Evolutionary conservation across 148 eudicot species (phyloP).

Genomic region (Silene latifolia): DNA sequence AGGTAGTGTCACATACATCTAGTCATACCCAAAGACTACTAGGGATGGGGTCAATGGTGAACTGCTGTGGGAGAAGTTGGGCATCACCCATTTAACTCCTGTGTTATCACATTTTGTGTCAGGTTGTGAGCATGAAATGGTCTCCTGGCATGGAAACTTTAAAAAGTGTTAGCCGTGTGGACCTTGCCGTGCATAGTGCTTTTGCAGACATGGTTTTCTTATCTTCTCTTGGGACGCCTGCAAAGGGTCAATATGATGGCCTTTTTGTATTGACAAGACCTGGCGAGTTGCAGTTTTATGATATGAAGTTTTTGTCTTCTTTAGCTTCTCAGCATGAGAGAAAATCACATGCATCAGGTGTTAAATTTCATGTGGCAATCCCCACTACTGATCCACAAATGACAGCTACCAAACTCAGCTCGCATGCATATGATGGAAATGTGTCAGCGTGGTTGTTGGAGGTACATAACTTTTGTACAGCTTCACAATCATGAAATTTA

Average conservation of each 20-base stretch:
- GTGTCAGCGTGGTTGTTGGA: slow-evolving; percentile 28
- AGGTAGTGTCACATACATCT: background rate
- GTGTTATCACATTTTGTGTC: slow-evolving; percentile 18
- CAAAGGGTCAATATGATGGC: slow-evolving; percentile 41
- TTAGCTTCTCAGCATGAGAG: slow-evolving; percentile 41
- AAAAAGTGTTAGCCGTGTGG: slow-evolving; percentile 56
- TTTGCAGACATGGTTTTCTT: slow-evolving; percentile 67
- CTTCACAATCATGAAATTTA: background rate
- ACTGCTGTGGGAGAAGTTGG: background rate
- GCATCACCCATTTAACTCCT: slow-evolving; percentile 9
- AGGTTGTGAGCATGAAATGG: slow-evolving; percentile 74
- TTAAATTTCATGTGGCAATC: slow-evolving; percentile 41
- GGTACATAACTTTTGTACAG: slow-evolving; percentile 19
- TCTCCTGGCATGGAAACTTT: slow-evolving; percentile 58
- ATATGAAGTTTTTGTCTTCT: slow-evolving; percentile 38
- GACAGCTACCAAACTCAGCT: slow-evolving; percentile 46
- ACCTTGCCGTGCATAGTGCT: slow-evolving; percentile 50
- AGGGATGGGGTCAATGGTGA: background rate
- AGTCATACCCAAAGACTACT: background rate
- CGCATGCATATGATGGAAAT: slow-evolving; percentile 27
- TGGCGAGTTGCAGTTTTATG: slow-evolving; percentile 51
- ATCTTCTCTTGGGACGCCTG: slow-evolving; percentile 37
- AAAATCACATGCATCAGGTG: slow-evolving; percentile 36
- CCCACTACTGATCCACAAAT: slow-evolving; percentile 55
- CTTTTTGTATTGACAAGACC: slow-evolving; percentile 70